phyloP scores from a whole-genome alignment of 257 asterid species.

The Prunella vulgaris region DNA sequence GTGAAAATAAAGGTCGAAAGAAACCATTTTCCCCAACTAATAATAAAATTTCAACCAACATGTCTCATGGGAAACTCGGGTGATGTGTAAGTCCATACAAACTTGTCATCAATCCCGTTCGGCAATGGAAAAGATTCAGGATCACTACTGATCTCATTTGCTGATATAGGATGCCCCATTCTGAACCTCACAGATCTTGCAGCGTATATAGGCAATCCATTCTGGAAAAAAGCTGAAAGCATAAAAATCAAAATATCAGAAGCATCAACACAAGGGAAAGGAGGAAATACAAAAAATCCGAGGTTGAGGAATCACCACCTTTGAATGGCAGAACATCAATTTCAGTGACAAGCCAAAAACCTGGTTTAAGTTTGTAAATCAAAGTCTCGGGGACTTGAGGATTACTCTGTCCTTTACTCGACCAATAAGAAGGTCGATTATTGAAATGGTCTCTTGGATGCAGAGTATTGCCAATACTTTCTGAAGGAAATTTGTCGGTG shows the following conservation, averaged over 20 bases:
- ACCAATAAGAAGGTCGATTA: conserved; percentile 65
- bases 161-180: conserved; percentile 55
- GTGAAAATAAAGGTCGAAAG: too few relatives aligned
- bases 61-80: conserved; percentile 60
- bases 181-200: conserved; percentile 64
- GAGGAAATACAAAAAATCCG: not conserved
- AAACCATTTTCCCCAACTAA: too few relatives aligned
- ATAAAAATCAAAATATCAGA: not conserved
- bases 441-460: conserved; percentile 42
- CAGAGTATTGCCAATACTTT: conserved; percentile 61
- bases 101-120: conserved; percentile 59
- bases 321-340: conserved; percentile 67
- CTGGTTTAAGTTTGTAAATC: conserved; percentile 48
- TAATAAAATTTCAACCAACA: conserved; percentile 33
- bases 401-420: conserved; percentile 71
- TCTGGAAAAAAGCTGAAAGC: conserved; percentile 59
- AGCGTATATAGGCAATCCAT: conserved; percentile 59
- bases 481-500: conserved; percentile 61
- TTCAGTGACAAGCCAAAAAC: conserved; percentile 66
- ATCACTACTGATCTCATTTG: conserved; percentile 25
- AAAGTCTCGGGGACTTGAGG: conserved; percentile 67
- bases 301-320: conserved; percentile 38
- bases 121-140: conserved; percentile 29
- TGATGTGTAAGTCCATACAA: conserved; percentile 75
- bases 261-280: not conserved